Evolutionary conservation across 768 basidiomycete genomes (phyloP), one percentile per base, ranked within the genome.

Genomic region (Boletellus ananiceps): DNA sequence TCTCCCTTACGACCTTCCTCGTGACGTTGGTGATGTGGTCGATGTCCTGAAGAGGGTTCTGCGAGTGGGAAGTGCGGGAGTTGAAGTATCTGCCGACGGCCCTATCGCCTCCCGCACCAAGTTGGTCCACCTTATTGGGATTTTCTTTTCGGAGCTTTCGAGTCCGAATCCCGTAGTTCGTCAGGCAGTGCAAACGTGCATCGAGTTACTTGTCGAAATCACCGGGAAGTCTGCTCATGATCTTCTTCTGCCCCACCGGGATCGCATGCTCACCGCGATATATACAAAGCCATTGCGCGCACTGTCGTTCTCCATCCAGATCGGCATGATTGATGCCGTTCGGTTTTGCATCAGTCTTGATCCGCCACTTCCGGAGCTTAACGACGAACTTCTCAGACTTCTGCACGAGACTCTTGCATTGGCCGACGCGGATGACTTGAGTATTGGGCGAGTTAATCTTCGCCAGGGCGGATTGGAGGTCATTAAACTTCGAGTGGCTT

Each of bases 221-320:
- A 86, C 81, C 46, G 80, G 80, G 12, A 81, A 80, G 55, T 76
- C 88, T 1, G 77, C 88, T 21, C 75, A 81, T 37, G 91, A 93
- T 38, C 74, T 98, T n/a, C 74, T 99, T 41, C 71, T 79, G 65
- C 88, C 81, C 14, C 86, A 93, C 59, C 85, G 92, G 40, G 91
- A 93, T 54, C 83, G 92, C 27, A 84, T 98, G 71, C 75, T 98
- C 34, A 80, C 82, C 15, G 81, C 86, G 2, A 93, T 99, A 56
- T 98, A 88, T 71, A 90, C 88, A n/a, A 97, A 98, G 63, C 96
- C 96, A 12, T 78, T 99, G 16, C 79, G 96, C 45, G 96, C 96
- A 0, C 77, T 99, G 21, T 93, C 93, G 2, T 94, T 97, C 65
- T 78, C 86, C 14, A 91, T 92, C 60, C 96, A 98, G 66, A 96